These are phyloP conservation scores for Forsythia suspensa DNA, from an alignment of 257 asterid genomes.

Conservation along the genomic window DNA sequence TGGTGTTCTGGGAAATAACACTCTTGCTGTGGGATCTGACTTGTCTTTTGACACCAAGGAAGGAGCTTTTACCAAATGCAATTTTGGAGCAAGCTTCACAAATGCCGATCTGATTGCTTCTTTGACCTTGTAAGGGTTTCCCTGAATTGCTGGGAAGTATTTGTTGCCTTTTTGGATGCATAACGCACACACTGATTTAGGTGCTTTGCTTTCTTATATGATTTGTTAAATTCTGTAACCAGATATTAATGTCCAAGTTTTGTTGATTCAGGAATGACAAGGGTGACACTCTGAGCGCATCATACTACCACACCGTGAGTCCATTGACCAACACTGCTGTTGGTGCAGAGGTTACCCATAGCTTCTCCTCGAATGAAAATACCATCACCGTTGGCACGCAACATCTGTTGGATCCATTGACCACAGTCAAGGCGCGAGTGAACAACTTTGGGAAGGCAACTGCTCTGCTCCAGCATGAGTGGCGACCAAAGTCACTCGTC, in stretches of 20 bases:
- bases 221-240: neutral
- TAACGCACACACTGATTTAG: neutral
- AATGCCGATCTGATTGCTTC: constrained; percentile 51
- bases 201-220: neutral
- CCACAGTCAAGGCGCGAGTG: constrained; percentile 48
- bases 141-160: neutral
- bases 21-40: constrained; percentile 47
- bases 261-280: constrained; percentile 41
- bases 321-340: constrained; percentile 49
- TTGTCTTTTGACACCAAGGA: constrained; percentile 46
- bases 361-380: constrained; percentile 41
- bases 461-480: constrained; percentile 49
- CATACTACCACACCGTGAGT: constrained; percentile 51
- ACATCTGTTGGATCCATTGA: constrained; percentile 48
- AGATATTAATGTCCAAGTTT: neutral
- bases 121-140: constrained; percentile 38
- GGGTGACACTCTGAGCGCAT: constrained; percentile 46
- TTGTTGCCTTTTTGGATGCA: neutral
- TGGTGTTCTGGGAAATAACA: constrained; percentile 42
- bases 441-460: constrained; percentile 52
- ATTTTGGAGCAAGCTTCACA: constrained; percentile 47
- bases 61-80: constrained; percentile 41
- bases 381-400: constrained; percentile 52
- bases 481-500: constrained; percentile 54
- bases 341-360: constrained; percentile 51